Percentiles rank a stretch among this genome's conserved stretches.
Evolutionary conservation across 2,329 filamentous ascomycete species (phyloP).

Genomic region (Domatiomyces globalis): DNA sequence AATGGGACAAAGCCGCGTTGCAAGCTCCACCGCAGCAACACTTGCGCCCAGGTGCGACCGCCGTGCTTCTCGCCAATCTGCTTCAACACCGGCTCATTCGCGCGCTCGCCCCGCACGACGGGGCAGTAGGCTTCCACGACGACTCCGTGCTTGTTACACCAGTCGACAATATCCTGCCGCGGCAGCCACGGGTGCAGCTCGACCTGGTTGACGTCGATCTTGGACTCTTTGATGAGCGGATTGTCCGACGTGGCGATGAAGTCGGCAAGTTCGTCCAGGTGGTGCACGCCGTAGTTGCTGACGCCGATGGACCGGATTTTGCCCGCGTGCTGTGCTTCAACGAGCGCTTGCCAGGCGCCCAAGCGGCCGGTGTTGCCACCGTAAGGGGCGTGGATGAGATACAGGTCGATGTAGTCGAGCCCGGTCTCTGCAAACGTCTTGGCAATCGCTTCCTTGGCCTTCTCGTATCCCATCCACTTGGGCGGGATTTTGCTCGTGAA

Average conservation of each 20-base stretch:
- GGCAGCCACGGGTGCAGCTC: conserved; percentile 83
- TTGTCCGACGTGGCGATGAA: conserved; percentile 42
- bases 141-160: conserved; percentile 51
- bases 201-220: conserved; percentile 73
- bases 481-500: conserved; percentile 49
- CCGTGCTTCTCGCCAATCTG: conserved; percentile 41
- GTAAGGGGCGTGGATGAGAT: conserved; percentile 40
- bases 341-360: conserved; percentile 41
- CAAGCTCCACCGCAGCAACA: conserved; percentile 47
- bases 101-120: conserved; percentile 32
- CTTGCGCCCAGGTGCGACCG: conserved; percentile 41
- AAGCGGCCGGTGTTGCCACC: conserved; percentile 36
- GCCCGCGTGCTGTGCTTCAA: conserved; percentile 38
- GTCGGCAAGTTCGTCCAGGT: conserved; percentile 39
- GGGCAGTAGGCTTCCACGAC: conserved; percentile 45
- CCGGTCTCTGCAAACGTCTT: conserved; percentile 15
- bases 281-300: conserved; percentile 42
- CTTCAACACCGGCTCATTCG: conserved; percentile 40
- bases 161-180: conserved; percentile 62
- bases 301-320: conserved; percentile 41
- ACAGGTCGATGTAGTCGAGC: conserved; percentile 29
- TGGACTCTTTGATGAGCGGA: conserved; percentile 7
- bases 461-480: conserved; percentile 45
- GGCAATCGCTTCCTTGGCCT: conserved; percentile 35
- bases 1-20: conserved; percentile 50